phyloP scores from a whole-genome alignment of 768 basidiomycete species.

The Xerocomus potaroensis region DNA sequence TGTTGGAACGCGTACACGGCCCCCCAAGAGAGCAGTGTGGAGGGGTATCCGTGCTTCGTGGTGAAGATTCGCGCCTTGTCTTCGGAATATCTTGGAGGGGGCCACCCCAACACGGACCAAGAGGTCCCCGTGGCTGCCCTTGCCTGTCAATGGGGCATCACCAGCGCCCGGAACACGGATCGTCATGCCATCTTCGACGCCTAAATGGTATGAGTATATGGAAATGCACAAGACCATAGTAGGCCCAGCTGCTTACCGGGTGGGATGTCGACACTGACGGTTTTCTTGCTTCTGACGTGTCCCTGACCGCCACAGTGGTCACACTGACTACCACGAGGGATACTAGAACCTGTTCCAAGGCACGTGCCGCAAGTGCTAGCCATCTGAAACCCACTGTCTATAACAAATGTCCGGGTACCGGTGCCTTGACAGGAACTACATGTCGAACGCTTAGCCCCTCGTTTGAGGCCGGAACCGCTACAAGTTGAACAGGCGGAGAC shows the following conservation, averaged over 20 bases:
- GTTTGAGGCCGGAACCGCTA: constrained; percentile 80
- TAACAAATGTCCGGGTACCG: constrained; percentile 83
- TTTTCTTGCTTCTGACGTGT: constrained; percentile 75
- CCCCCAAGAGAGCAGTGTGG: constrained; percentile 90
- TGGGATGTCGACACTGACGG: constrained; percentile 79
- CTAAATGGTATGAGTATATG: constrained; percentile 36
- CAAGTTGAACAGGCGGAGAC: constrained; percentile 83
- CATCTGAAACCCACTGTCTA: constrained; percentile 96
- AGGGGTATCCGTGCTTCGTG: constrained; percentile 88
- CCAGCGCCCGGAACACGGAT: constrained; percentile 77
- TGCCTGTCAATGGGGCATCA: constrained; percentile 77
- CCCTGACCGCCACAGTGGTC: constrained; percentile 81
- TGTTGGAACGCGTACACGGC: constrained; percentile 87
- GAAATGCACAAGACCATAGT: background rate
- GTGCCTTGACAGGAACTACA: constrained; percentile 83
- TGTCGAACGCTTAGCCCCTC: constrained; percentile 74
- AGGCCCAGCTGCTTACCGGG: constrained; percentile 53
- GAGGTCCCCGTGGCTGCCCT: constrained; percentile 79
- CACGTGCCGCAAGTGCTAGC: constrained; percentile 85
- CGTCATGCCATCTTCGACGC: constrained; percentile 93
- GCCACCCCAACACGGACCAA: constrained; percentile 82
- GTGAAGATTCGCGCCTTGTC: constrained; percentile 90
- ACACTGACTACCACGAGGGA: constrained; percentile 79
- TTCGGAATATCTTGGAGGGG: constrained; percentile 76
- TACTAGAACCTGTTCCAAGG: constrained; percentile 71